A percentile compares a stretch with the other conserved stretches of the same genome.
Evolutionary conservation across 163 green algal genomes (phyloP).

Genomic region (Chloromonas sp.): DNA sequence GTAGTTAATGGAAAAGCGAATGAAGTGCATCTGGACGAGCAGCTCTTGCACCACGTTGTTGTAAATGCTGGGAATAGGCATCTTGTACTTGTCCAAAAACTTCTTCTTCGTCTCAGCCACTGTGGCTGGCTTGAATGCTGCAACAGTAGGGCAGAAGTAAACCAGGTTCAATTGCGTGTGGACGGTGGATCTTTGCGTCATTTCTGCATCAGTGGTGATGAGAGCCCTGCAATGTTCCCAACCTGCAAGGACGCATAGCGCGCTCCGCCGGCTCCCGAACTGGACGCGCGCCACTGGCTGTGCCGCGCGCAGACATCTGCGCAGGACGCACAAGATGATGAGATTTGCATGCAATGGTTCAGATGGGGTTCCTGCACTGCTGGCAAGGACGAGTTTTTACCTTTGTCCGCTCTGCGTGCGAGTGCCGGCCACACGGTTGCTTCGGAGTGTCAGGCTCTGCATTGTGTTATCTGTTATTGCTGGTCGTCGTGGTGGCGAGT

Average conservation of each 20-base stretch:
- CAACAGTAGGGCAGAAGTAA: constrained; percentile 12
- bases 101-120: constrained; percentile 89
- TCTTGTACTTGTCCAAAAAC: constrained; percentile 82
- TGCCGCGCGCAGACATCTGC: too few species aligned
- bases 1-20: constrained; percentile 86
- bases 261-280: too few species aligned
- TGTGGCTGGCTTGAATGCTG: constrained; percentile 61
- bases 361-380: too few species aligned
- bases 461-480: too few species aligned
- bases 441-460: too few species aligned
- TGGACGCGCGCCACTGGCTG: too few species aligned
- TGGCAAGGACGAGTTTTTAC: too few species aligned
- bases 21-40: constrained; percentile 92
- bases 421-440: too few species aligned
- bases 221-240: background rate
- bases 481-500: too few species aligned
- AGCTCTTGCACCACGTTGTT: constrained; percentile 92
- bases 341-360: too few species aligned
- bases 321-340: too few species aligned
- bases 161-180: background rate
- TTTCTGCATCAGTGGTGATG: background rate
- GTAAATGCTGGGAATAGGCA: constrained; percentile 89
- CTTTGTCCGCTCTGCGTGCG: too few species aligned
- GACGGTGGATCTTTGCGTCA: background rate
- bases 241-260: background rate